Evolutionary conservation across 2,329 filamentous ascomycete genomes (phyloP), one percentile per base, ranked within the genome.

Genomic region (Xylaria sp.): DNA sequence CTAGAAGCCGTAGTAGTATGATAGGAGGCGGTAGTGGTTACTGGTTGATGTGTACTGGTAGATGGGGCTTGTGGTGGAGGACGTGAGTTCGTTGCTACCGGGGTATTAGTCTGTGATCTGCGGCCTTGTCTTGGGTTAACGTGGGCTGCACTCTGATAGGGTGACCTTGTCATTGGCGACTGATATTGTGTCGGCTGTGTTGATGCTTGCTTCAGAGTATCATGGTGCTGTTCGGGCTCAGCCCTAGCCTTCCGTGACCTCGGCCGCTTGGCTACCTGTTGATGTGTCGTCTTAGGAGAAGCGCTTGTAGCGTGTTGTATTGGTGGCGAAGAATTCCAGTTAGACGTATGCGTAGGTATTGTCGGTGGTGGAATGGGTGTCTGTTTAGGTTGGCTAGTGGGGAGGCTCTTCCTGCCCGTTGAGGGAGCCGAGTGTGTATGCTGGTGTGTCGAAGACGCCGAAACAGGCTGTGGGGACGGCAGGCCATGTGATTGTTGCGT

Each of bases 101-200:
- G 76, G 8, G 75, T 77, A 50, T 64, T 75, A 5, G 72, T 76
- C 56, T 74, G 76, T 30, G 76, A 77, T 39, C 71, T 73, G 14
- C 74, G 74, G 17, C 69, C 67, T 64, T 78, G 77, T 32, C 71
- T 72, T 63, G 76, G 71, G 9, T 71, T 71, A 39, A 73, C 34
- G 17, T 73, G 72, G n/a, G 75, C 69, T 42, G 72, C 36, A 42
- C 61, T 70, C 53, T 77, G 76, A 47, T 75, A 77, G 2, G 75
- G 76, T 7, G 77, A 78, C 7, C 71, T 71, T 7, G 65, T 75
- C 62, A 74, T 70, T 21, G 71, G 67, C 50, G 75, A 79, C 70
- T 70, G 77, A 70, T 74, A 81, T 58, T 71, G 74, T 12, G 71
- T 68, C 4, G 68, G 67, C 45, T 75, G 76, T 3, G 73, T 55